These are phyloP conservation scores for Podaxis sp. DNA, from an alignment of 768 basidiomycete genomes.

Conservation along the genomic window DNA sequence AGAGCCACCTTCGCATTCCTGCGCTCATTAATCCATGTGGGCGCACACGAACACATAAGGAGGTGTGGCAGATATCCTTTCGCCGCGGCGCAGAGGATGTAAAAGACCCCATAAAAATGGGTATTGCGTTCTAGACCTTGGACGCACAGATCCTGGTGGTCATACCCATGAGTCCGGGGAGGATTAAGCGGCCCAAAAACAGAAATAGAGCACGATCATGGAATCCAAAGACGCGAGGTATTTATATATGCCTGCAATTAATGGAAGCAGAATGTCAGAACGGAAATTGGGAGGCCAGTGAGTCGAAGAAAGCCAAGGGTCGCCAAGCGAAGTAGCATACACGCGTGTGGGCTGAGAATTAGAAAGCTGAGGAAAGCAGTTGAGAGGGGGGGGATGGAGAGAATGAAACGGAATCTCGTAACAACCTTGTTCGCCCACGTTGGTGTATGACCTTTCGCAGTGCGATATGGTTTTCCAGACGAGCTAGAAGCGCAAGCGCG, in stretches of 20 bases:
- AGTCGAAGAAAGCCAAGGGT: neutral
- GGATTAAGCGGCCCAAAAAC: neutral
- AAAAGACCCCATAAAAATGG: neutral
- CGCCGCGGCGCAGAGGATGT: neutral
- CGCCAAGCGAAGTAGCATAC: neutral
- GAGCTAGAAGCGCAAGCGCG: slow-evolving; percentile 44
- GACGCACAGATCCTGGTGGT: neutral
- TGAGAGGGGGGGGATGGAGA: slow-evolving; percentile 8
- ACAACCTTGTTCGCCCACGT: slow-evolving; percentile 76
- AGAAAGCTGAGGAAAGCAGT: neutral
- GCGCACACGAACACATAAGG: neutral
- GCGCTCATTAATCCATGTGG: neutral
- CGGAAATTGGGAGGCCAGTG: neutral
- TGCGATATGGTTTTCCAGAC: slow-evolving; percentile 80
- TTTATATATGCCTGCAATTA: neutral
- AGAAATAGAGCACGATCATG: neutral
- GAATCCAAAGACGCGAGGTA: neutral
- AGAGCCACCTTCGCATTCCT: neutral
- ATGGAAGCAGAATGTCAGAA: neutral
- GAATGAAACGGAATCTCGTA: slow-evolving; percentile 15
- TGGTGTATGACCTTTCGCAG: slow-evolving; percentile 87
- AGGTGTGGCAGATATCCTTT: neutral
- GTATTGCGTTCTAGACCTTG: neutral
- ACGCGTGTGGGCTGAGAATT: neutral
- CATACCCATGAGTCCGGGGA: neutral